Evolutionary conservation across 495 filamentous ascomycete genomes (phyloP).

Genomic region (Lasiosphaeria miniovina): DNA sequence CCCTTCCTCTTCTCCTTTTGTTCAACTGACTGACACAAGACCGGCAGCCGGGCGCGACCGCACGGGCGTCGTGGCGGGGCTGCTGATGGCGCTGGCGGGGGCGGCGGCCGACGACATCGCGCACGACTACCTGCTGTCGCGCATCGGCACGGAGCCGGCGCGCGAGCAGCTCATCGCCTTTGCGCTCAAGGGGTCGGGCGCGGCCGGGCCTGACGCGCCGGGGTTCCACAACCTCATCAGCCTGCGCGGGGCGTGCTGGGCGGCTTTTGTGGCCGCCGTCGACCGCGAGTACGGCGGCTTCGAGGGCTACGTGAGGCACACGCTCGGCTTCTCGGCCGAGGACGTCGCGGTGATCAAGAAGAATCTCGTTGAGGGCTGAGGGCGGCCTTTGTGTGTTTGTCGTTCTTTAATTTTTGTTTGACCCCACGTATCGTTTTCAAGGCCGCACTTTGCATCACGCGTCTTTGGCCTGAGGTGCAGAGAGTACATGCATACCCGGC

Average conservation of each 20-base stretch:
- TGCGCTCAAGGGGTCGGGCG: slow-evolving; percentile 31
- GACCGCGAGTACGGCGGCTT: slow-evolving; percentile 41
- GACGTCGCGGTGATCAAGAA: slow-evolving; percentile 41
- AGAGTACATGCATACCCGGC: too few relatives aligned
- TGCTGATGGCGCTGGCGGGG: slow-evolving; percentile 55
- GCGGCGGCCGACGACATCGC: slow-evolving; percentile 42
- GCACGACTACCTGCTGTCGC: slow-evolving; percentile 51
- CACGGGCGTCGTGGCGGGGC: slow-evolving; percentile 58
- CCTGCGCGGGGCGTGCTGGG: slow-evolving; percentile 35
- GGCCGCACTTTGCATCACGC: too few relatives aligned
- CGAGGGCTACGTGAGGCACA: slow-evolving; percentile 38
- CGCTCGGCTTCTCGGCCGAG: slow-evolving; percentile 38
- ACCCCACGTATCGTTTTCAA: neutral
- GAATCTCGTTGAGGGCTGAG: slow-evolving; percentile 28
- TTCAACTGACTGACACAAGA: neutral
- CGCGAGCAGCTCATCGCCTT: slow-evolving; percentile 41
- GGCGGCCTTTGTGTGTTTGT: neutral
- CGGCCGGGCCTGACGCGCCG: slow-evolving; percentile 28
- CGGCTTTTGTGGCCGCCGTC: slow-evolving; percentile 36
- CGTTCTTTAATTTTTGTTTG: neutral
- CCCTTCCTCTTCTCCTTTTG: slow-evolving; percentile 14
- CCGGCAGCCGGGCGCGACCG: slow-evolving; percentile 58
- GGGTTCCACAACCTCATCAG: slow-evolving; percentile 43
- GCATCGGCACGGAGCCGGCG: slow-evolving; percentile 46
- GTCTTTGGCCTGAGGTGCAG: too few relatives aligned